These are phyloP conservation scores for Flaveria robusta DNA, from an alignment of 129 eudicot species.

Conservation along the genomic window DNA sequence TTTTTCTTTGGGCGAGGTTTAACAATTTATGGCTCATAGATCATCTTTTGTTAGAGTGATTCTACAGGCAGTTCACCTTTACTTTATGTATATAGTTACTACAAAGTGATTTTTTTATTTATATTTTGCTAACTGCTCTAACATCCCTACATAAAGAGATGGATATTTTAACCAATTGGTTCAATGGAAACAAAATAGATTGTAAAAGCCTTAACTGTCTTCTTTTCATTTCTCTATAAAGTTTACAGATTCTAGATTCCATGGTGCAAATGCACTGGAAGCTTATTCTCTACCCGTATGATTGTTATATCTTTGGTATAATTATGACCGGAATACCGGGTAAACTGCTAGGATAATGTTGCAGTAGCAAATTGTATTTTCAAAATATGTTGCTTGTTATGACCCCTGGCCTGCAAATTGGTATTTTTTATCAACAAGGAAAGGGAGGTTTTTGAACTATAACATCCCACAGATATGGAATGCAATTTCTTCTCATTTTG, in stretches of 20 bases:
- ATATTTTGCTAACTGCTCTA: not conserved
- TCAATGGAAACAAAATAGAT: too few relatives aligned
- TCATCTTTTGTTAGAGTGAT: not conserved
- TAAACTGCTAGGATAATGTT: not conserved
- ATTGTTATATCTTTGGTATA: not conserved
- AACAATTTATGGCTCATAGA: not conserved
- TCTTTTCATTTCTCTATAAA: too few relatives aligned
- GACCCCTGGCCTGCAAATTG: not conserved
- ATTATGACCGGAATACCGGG: not conserved
- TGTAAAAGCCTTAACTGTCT: too few relatives aligned
- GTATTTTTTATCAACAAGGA: not conserved
- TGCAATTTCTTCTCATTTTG: not conserved
- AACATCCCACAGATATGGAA: not conserved
- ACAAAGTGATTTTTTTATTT: not conserved
- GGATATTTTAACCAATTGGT: not conserved
- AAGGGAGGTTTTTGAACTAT: not conserved
- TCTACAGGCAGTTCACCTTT: not conserved
- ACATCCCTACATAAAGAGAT: not conserved
- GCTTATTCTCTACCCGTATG: not conserved
- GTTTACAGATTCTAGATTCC: too few relatives aligned
- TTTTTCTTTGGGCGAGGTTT: not conserved
- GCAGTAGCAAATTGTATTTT: conserved; percentile 2
- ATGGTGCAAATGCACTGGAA: too few relatives aligned
- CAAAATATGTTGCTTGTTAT: not conserved
- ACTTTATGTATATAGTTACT: not conserved